phyloP scores from a whole-genome alignment of 805 yeast genomes.

The Saccharomycopsis olivae region DNA sequence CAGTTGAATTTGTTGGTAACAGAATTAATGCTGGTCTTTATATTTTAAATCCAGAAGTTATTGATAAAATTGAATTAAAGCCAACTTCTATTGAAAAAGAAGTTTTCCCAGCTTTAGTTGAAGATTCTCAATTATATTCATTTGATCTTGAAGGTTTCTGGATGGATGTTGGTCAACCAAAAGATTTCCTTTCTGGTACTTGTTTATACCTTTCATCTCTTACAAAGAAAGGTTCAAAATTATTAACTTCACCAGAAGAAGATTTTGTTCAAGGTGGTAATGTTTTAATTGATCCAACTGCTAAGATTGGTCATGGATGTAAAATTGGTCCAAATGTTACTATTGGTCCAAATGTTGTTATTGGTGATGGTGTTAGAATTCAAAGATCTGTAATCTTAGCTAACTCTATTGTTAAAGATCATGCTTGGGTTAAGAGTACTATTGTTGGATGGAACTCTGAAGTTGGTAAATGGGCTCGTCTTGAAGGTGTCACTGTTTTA shows the following conservation, averaged over 20 bases:
- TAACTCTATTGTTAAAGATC: constrained; percentile 89
- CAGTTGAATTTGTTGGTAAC: constrained; percentile 98
- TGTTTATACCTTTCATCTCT: constrained; percentile 81
- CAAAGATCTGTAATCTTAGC: constrained; percentile 88
- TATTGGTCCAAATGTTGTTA: constrained; percentile 90
- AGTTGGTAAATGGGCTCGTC: constrained; percentile 98
- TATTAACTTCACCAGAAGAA: constrained; percentile 50
- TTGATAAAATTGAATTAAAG: constrained; percentile 91
- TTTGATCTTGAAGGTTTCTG: constrained; percentile 98
- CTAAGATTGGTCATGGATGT: constrained; percentile 84
- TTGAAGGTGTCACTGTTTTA: constrained; percentile 93
- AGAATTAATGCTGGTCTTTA: constrained; percentile 99
- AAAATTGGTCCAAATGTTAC: constrained; percentile 98
- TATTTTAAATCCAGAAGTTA: constrained; percentile 94
- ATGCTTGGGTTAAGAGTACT: constrained; percentile 95
- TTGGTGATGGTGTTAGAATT: constrained; percentile 98
- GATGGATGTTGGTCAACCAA: constrained; percentile 99
- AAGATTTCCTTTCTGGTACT: constrained; percentile 96
- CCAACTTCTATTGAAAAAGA: constrained; percentile 99
- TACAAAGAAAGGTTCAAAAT: constrained; percentile 66
- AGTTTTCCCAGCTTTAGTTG: constrained; percentile 95
- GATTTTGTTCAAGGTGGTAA: constrained; percentile 80
- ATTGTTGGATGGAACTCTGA: constrained; percentile 99
- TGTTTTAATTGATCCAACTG: constrained; percentile 90
- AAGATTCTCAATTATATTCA: constrained; percentile 78